phyloP scores from a whole-genome alignment of 495 filamentous ascomycete species.

The Aspergillus campestris region DNA sequence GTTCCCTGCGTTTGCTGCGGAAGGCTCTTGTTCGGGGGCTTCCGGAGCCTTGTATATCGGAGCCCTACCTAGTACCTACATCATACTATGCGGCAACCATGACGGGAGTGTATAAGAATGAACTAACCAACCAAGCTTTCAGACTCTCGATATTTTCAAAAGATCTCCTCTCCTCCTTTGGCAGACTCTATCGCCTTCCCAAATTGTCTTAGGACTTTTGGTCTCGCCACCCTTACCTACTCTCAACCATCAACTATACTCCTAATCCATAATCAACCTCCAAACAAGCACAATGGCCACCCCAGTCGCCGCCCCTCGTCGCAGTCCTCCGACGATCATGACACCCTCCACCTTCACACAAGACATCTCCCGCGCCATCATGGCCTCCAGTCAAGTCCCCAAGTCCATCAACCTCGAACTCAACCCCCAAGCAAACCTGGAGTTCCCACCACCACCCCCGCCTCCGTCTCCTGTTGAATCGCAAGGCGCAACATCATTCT shows the following conservation, averaged over 20 bases:
- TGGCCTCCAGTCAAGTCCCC: slow-evolving; percentile 23
- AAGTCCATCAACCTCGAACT: slow-evolving; percentile 17
- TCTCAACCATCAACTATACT: slow-evolving; percentile 1
- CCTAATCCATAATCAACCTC: slow-evolving; percentile 3
- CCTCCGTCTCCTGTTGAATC: slow-evolving; percentile 42
- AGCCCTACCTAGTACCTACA: too few relatives aligned
- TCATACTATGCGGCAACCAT: not conserved
- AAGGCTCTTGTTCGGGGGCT: not conserved
- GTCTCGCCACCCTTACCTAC: not conserved
- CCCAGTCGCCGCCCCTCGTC: slow-evolving; percentile 12
- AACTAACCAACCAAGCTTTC: not conserved
- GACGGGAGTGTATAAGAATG: too few relatives aligned
- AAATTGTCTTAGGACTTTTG: too few relatives aligned
- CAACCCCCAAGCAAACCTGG: slow-evolving; percentile 4
- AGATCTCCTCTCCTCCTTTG: too few relatives aligned
- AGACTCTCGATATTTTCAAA: not conserved
- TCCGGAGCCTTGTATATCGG: not conserved
- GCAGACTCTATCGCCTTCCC: too few relatives aligned
- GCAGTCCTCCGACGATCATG: slow-evolving; percentile 16
- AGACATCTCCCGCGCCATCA: slow-evolving; percentile 35
- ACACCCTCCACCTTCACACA: slow-evolving; percentile 29
- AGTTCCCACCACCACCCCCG: slow-evolving; percentile 33
- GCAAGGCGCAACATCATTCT: slow-evolving; percentile 5
- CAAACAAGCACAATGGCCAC: slow-evolving; percentile 14
- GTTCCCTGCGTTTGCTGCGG: not conserved